phyloP scores from a whole-genome alignment of 1,284 basidiomycete species.

The Rhodotorula mucilaginosa region DNA sequence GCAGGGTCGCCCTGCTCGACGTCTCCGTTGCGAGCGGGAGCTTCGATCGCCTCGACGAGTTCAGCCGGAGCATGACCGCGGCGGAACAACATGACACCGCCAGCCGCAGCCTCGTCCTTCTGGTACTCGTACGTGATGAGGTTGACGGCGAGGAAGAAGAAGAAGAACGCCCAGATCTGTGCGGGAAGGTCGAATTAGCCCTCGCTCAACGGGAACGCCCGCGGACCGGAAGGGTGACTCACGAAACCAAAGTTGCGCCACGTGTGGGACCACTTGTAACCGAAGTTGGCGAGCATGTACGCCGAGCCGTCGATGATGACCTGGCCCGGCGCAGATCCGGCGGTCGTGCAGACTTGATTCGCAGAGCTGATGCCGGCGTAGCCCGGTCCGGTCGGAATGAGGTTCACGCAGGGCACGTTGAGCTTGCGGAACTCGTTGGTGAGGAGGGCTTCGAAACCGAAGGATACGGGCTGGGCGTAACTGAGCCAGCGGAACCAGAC shows the following conservation, averaged over 20 bases:
- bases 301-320: slow-evolving; percentile 53
- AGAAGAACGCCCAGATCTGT: slow-evolving; percentile 47
- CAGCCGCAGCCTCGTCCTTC: slow-evolving; percentile 30
- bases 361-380: slow-evolving; percentile 43
- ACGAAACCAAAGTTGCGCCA: slow-evolving; percentile 63
- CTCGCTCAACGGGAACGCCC: neutral
- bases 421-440: slow-evolving; percentile 47
- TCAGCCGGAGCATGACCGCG: slow-evolving; percentile 36
- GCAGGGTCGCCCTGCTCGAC: slow-evolving; percentile 16
- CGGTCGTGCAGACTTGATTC: slow-evolving; percentile 35
- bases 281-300: slow-evolving; percentile 59
- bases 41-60: slow-evolving; percentile 34
- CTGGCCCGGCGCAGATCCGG: slow-evolving; percentile 18
- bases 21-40: slow-evolving; percentile 6
- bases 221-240: neutral
- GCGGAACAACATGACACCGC: slow-evolving; percentile 39
- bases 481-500: slow-evolving; percentile 55
- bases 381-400: slow-evolving; percentile 49
- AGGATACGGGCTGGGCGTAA: slow-evolving; percentile 54
- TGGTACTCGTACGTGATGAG: slow-evolving; percentile 48
- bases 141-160: slow-evolving; percentile 60
- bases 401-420: slow-evolving; percentile 39
- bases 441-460: slow-evolving; percentile 53
- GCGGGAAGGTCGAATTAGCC: neutral
- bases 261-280: slow-evolving; percentile 62